Evolutionary conservation across 2,329 filamentous ascomycete genomes (phyloP), one percentile per base, ranked within the genome.

Genomic region (Claviceps purpurea): DNA sequence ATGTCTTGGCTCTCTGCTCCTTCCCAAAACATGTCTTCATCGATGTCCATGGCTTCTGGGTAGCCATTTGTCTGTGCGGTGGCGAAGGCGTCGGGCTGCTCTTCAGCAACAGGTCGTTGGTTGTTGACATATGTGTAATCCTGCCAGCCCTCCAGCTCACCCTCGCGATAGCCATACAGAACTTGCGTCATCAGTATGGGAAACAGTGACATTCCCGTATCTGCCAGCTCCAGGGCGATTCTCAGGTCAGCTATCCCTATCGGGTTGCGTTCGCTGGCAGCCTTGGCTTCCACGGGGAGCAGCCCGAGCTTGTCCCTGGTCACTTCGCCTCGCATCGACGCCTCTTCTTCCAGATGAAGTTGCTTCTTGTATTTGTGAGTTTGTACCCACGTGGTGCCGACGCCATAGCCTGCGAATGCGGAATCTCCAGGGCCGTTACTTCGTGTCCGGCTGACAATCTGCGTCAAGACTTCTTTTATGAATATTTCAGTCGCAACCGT

Each of bases 211-310:
- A 95, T 75, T 54, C 87, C 84, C 26, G 78, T 80, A 51, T 93
- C 87, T 13, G 85, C 82, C 57, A 95, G 76, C 54, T 86, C 80
- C 16, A 95, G 66, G 0, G 87, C 82, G 3, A 95, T 71, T 40
- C 85, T 78, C 47, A 96, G 68, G 64, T 96, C 91, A 18, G 83
- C 81, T 70, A 91, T 84, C 14, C 82, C 82, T 1, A 96, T 68
- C 1, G 87, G 81, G 5, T 82, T 78, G 41, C 89, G 76, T 59
- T 85, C 81, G 52, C 79, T 79, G 16, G 85, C 83, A 50, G 85
- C 84, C 63, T 86, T 89, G 3, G 86, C 80, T 66, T 96, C 89
- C 39, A 89, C 72, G 0, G 90, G 91, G 5, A 96, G 70, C 30
- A 95, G 68, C 1, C 89, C 89, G 47, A 79, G 84, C 54, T 85